These are phyloP conservation scores for Anisogramma anomala DNA, from an alignment of 2,329 filamentous ascomycete species.

Conservation along the genomic window DNA sequence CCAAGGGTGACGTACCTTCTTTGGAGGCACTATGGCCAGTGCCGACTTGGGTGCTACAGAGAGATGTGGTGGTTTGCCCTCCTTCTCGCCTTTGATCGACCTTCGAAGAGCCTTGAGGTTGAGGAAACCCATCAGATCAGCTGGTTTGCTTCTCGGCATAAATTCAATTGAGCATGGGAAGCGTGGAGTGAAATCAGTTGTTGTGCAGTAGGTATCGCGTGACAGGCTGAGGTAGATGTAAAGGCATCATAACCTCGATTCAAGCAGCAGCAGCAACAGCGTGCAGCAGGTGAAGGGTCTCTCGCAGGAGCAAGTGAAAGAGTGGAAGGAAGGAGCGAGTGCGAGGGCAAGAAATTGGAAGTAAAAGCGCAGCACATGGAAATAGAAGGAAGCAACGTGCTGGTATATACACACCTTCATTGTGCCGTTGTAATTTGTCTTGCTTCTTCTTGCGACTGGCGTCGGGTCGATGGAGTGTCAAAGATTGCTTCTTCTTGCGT, in stretches of 20 bases:
- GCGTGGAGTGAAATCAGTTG: neutral
- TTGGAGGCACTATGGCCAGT: constrained; percentile 79
- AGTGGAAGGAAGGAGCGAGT: neutral
- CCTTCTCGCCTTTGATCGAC: constrained; percentile 85
- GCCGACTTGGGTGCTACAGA: constrained; percentile 76
- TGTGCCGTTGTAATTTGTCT: neutral
- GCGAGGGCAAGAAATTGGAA: neutral
- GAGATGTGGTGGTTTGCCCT: constrained; percentile 53
- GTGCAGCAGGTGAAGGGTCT: too few species aligned
- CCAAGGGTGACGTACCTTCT: constrained; percentile 57
- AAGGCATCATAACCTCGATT: too few species aligned
- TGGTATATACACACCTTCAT: constrained; percentile 1
- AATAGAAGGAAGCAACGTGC: neutral
- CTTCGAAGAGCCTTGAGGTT: constrained; percentile 62
- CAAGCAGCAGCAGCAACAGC: too few species aligned
- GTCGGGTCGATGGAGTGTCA: neutral
- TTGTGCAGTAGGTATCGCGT: neutral
- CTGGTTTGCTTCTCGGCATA: constrained; percentile 12
- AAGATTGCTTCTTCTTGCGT: neutral
- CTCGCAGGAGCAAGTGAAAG: neutral
- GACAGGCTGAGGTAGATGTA: neutral
- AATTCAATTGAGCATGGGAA: neutral
- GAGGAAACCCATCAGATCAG: constrained; percentile 37
- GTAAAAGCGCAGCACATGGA: neutral
- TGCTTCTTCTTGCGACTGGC: neutral